Percentiles rank a stretch among this genome's conserved stretches.
phyloP scores from a whole-genome alignment of 164 flowering plant genomes.

The Stephania japonica region DNA sequence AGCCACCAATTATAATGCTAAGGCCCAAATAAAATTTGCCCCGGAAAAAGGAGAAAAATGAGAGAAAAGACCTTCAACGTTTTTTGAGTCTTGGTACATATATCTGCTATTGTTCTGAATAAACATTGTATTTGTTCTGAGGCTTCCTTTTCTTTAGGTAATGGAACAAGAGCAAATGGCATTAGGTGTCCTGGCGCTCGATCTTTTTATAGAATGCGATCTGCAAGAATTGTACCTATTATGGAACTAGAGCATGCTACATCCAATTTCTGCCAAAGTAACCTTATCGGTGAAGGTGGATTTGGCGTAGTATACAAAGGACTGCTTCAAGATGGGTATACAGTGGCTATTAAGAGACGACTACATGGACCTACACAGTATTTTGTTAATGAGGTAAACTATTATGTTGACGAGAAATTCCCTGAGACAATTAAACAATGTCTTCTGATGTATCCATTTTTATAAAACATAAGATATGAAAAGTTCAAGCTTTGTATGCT shows the following conservation, averaged over 20 bases:
- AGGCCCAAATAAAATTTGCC: neutral
- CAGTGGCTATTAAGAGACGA: slow-evolving; percentile 45
- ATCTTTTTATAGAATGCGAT: slow-evolving; percentile 16
- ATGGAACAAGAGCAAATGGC: slow-evolving; percentile 20
- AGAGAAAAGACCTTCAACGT: no score
- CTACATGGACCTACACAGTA: slow-evolving; percentile 19
- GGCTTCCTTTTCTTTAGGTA: slow-evolving; percentile 18
- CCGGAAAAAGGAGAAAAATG: no score
- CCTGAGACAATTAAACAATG: neutral
- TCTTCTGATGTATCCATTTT: neutral
- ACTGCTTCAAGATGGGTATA: slow-evolving; percentile 45
- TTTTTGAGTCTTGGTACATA: no score
- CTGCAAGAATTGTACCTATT: slow-evolving; percentile 24
- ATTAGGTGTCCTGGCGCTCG: slow-evolving; percentile 16
- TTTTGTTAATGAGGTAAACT: slow-evolving; percentile 35
- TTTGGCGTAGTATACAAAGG: slow-evolving; percentile 47
- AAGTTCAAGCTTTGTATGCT: neutral
- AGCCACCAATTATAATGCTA: neutral
- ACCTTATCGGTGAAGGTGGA: slow-evolving; percentile 42
- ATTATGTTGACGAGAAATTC: neutral
- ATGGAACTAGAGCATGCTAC: slow-evolving; percentile 43
- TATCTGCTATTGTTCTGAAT: no score
- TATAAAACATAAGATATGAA: neutral
- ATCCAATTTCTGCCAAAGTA: slow-evolving; percentile 30
- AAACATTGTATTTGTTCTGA: neutral